Conservation (phyloP, 2,329 filamentous ascomycete species). For the Podosphaera fusca region DNA sequence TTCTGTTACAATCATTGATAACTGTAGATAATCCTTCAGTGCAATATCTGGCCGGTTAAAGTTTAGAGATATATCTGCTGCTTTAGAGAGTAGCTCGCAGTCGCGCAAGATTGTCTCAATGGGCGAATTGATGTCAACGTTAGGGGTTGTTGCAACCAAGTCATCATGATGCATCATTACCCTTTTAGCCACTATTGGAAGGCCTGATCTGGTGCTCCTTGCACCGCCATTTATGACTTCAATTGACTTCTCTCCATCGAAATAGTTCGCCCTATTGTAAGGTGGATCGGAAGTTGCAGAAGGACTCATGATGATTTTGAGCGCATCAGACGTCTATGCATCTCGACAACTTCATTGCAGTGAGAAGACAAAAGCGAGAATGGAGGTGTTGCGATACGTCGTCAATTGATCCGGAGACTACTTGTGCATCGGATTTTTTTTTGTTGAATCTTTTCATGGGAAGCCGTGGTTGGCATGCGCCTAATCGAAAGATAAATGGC, state of each 20-base stretch:
- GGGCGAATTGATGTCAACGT: slow-evolving; percentile 18
- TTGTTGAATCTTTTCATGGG: too few relatives aligned
- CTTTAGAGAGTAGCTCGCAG: slow-evolving; percentile 29
- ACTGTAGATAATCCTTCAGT: slow-evolving; percentile 63
- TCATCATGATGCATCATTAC: slow-evolving; percentile 22
- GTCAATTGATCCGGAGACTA: too few relatives aligned
- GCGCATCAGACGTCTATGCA: slow-evolving; percentile 4
- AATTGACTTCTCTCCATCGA: slow-evolving; percentile 10
- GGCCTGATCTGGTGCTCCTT: slow-evolving; percentile 2
- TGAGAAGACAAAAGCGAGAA: too few relatives aligned
- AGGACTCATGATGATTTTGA: slow-evolving; percentile 13
- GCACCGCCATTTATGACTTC: slow-evolving; percentile 5
- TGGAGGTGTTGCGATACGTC: too few relatives aligned
- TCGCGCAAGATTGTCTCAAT: slow-evolving; percentile 29
- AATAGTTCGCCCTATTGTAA: slow-evolving; percentile 8
- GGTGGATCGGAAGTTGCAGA: slow-evolving; percentile 9
- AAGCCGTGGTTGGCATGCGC: too few relatives aligned
- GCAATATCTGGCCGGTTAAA: slow-evolving; percentile 50
- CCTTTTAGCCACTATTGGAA: slow-evolving; percentile 8
- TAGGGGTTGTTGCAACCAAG: slow-evolving; percentile 18
- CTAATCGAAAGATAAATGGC: too few relatives aligned
- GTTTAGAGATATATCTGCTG: slow-evolving; percentile 37
- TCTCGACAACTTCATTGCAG: slow-evolving; percentile 3
- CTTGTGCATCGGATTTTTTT: too few relatives aligned
- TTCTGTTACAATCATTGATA: slow-evolving; percentile 56